phyloP scores from a whole-genome alignment of 2,329 filamentous ascomycete genomes.

The Cladobotryum mycophilum region DNA sequence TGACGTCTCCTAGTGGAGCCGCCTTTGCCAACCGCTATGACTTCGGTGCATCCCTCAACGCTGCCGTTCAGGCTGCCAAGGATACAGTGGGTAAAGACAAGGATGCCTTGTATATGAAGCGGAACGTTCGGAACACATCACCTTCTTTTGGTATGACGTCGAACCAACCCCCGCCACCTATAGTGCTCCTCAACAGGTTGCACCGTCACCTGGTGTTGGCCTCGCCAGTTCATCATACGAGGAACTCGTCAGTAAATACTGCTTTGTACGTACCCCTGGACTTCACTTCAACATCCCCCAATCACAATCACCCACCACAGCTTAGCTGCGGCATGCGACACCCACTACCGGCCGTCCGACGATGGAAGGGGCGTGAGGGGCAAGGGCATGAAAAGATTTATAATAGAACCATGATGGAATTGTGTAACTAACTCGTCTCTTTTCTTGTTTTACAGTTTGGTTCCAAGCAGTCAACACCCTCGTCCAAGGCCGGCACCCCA shows the following conservation, averaged over 20 bases:
- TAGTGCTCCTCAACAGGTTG: slow-evolving; percentile 18
- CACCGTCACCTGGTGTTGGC: slow-evolving; percentile 45
- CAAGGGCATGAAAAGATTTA: neutral
- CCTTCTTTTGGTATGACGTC: slow-evolving; percentile 11
- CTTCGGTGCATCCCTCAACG: slow-evolving; percentile 84
- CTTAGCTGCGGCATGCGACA: slow-evolving; percentile 13
- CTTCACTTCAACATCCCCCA: slow-evolving; percentile 23
- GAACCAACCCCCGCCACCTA: slow-evolving; percentile 21
- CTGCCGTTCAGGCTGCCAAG: slow-evolving; percentile 71
- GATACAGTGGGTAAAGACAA: slow-evolving; percentile 52
- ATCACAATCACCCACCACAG: slow-evolving; percentile 13
- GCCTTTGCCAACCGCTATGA: slow-evolving; percentile 93
- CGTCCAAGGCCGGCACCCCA: slow-evolving; percentile 41
- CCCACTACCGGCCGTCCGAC: slow-evolving; percentile 2
- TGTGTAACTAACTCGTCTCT: slow-evolving; percentile 33
- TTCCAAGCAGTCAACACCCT: slow-evolving; percentile 50
- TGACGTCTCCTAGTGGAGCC: slow-evolving; percentile 55
- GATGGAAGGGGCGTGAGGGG: slow-evolving; percentile 1
- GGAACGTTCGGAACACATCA: slow-evolving; percentile 29
- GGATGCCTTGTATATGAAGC: slow-evolving; percentile 53
- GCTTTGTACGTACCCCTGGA: slow-evolving; percentile 82
- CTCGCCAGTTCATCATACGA: slow-evolving; percentile 88
- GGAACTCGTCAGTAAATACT: slow-evolving; percentile 97
- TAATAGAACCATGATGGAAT: slow-evolving; percentile 18
- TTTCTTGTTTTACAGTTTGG: slow-evolving; percentile 45